Conservation (phyloP, 352 stramenopile genomes). For the Thalassiosira gravida region DNA sequence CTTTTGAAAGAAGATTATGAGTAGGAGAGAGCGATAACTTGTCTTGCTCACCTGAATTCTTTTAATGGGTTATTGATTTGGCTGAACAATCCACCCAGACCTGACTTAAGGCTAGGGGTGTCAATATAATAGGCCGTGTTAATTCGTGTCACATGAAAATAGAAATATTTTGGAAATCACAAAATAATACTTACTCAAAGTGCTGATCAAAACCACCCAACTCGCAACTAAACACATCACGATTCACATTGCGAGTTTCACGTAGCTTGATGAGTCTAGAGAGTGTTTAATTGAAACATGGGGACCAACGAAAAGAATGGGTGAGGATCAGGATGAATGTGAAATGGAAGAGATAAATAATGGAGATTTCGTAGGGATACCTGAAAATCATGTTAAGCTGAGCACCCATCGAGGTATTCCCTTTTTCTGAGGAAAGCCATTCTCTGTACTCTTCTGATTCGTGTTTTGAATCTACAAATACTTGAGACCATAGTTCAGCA, state of each 20-base stretch:
- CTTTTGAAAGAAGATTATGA: too few species aligned
- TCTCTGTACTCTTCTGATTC: conserved; percentile 18
- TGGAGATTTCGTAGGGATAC: neutral
- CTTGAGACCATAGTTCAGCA: conserved; percentile 45
- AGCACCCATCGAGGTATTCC: conserved; percentile 21
- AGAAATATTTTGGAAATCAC: too few species aligned
- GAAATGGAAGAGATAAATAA: too few species aligned
- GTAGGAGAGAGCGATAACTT: too few species aligned
- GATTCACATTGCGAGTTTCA: conserved; percentile 1
- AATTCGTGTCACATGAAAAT: too few species aligned
- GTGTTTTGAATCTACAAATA: conserved; percentile 39
- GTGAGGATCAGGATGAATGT: neutral
- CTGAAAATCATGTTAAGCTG: conserved; percentile 48
- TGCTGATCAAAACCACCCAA: conserved; percentile 71
- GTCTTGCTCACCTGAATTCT: neutral
- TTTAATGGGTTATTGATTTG: neutral
- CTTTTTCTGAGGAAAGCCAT: too few species aligned
- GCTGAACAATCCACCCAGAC: neutral
- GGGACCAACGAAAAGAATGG: neutral
- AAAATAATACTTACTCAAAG: conserved; percentile 1
- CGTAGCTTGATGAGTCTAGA: neutral
- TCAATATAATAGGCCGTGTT: too few species aligned
- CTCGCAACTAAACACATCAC: conserved; percentile 64
- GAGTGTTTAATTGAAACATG: neutral
- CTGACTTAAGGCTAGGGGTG: neutral